Percentiles rank a stretch among this genome's conserved stretches.
Evolutionary conservation across 345 rosid species (phyloP).

Genomic region (Eucalyptus pauciflora): DNA sequence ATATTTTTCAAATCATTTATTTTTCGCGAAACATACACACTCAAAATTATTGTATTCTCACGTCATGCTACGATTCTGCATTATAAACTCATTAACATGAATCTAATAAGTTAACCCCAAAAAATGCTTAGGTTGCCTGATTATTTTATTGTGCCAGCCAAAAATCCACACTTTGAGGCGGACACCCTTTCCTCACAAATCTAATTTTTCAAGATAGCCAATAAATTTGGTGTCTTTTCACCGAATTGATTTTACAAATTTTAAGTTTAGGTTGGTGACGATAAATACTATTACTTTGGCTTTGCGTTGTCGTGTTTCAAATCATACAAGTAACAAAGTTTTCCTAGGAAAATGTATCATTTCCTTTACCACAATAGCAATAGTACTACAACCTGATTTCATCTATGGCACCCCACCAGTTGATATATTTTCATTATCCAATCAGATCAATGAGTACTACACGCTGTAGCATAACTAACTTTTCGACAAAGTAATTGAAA

Average conservation of each 20-base stretch:
- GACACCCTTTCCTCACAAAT: accelerated
- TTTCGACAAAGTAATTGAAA: not conserved
- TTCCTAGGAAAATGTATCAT: not conserved
- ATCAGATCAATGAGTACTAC: not conserved
- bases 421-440: not conserved
- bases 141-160: accelerated
- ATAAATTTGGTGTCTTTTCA: not conserved
- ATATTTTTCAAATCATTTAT: too few relatives aligned
- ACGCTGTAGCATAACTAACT: not conserved
- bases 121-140: accelerated
- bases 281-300: not conserved
- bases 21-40: too few relatives aligned
- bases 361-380: not conserved
- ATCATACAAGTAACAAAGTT: not conserved
- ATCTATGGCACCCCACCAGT: accelerated
- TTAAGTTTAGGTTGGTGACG: not conserved
- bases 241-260: not conserved
- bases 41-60: too few relatives aligned
- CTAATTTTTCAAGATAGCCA: not conserved
- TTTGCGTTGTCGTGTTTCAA: accelerated
- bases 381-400: not conserved
- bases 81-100: not conserved
- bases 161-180: not conserved
- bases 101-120: not conserved
- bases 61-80: too few relatives aligned